Base-by-base conservation (phyloP, 768 basidiomycete species). In the Termitomyces sp. region DNA sequence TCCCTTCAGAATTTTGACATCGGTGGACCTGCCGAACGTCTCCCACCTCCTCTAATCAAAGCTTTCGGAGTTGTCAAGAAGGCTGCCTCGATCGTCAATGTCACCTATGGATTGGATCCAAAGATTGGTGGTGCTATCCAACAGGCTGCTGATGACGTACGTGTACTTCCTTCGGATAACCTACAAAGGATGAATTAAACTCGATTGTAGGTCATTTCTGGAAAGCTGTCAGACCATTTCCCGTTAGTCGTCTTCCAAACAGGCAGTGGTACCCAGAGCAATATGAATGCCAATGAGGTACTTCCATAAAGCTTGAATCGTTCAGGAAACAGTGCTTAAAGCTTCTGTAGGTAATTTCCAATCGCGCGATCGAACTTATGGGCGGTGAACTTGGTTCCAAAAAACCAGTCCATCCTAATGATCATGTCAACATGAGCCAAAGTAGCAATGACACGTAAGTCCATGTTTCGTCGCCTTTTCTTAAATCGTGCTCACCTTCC, bases 241-340 rank as follows among this genome's bases (percentile, higher is more conserved):
- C 97, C 97, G 28, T 79, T 99, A 41, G 97, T 99, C 40, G 95
- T 99, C 44, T 99, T 98, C 84, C 97, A 99, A 75, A 99, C 97
- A 26, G 97, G 97, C 60, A 95, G 93, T 57, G 97, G 97, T 20
- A 99, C 97, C 1, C 97, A 99, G 74, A 95, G 91, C 70, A 99
- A 99, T 79, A 99, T 99, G 97, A 99, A 93, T 73, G 93, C 85
- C 61, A 99, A 99, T 72, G 97, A 99, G 84, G 93, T 89, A 23
- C 10, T 44, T 14, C n/a, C 18, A 8, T 33, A 10, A 26, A 23
- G 20, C n/a, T 35, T 26, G 13, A 20, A 36, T 7, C 30, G 38
- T 41, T 13, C 20, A 33, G 10, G 33, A 56, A 56, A 8, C 6
- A 59, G 40, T 13, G 13, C n/a, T 14, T 57, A 32, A 63, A 12